Base-by-base conservation (phyloP, 108 stramenopile species). In the Skeletonema costatum region DNA sequence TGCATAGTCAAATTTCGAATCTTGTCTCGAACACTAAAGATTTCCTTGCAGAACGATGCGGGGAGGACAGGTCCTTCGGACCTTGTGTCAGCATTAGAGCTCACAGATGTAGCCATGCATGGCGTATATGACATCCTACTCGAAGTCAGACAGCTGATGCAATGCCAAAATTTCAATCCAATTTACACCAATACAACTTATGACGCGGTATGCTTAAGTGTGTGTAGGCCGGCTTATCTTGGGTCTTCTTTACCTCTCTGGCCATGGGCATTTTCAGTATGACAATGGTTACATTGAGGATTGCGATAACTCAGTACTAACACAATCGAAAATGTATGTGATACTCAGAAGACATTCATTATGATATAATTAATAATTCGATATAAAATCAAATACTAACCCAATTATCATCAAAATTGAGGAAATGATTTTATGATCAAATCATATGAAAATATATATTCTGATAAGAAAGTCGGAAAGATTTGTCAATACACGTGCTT, bases 151-250 rank as follows among this genome's bases (percentile, higher is more conserved):
- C 62, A 70, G 2, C 5, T 77, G 13, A 19, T 77, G 38, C 33
- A 77, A 38, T 77, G 76, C 41, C 38, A 58, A 3, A 77, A 77
- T 16, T 70, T 77, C 19, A 70, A 77, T 42, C 76, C 76, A 64
- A 70, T 77, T 21, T 77, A 77, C 53, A 77, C 76, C 0, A n/a
- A 56, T 6, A 65, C 65, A 36, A 64, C 36, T 12, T 70, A 77
- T 44, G 64, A 77, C 53, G 75, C 76, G 1, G 32, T 79, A 13
- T 79, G 78, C 39, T 44, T 17, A 5, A 79, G 73, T 74, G 78
- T n/a, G 78, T 36, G 78, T 74, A 5, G 60, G 32, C 21, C 21
- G 78, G 78, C 50, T 16, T 79, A 2, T 68, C 73, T 12, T 79
- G 78, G 78, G 48, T 79, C 21, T 79, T 79, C 59, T 74, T 74